A percentile compares a stretch with the other conserved stretches of the same genome.
These are phyloP conservation scores for Trichoderma polysporum DNA, from an alignment of 2,329 filamentous ascomycete genomes.

Conservation along the genomic window DNA sequence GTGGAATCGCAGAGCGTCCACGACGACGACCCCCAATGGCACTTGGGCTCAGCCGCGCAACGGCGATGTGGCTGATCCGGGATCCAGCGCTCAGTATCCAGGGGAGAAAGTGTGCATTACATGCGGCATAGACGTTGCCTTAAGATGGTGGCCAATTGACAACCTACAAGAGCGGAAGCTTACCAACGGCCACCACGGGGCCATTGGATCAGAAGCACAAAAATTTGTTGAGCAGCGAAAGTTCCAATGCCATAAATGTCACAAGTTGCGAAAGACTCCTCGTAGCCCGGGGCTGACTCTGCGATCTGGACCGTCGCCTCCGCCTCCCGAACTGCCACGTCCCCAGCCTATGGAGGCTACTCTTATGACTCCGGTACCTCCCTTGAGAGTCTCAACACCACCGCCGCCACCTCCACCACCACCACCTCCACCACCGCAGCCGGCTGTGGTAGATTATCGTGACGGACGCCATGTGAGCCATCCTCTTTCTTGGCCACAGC, in stretches of 20 bases:
- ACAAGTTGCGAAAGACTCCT: conserved; percentile 50
- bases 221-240: conserved; percentile 60
- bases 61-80: conserved; percentile 30
- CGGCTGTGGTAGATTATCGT: conserved; percentile 29
- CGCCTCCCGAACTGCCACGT: conserved; percentile 13
- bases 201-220: conserved; percentile 54
- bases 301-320: conserved; percentile 9
- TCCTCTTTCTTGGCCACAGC: conserved; percentile 30
- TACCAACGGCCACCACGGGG: conserved; percentile 51
- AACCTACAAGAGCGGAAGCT: conserved; percentile 51
- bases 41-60: conserved; percentile 26
- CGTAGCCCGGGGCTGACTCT: conserved; percentile 7
- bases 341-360: conserved; percentile 21
- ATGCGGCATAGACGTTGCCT: conserved; percentile 69
- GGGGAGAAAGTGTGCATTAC: conserved; percentile 61
- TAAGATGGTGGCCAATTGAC: conserved; percentile 68
- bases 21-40: conserved; percentile 40
- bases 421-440: conserved; percentile 30
- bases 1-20: conserved; percentile 56
- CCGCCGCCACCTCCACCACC: conserved; percentile 30
- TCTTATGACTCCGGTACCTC: conserved; percentile 26
- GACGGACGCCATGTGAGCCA: conserved; percentile 24
- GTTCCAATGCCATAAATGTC: conserved; percentile 76
- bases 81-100: conserved; percentile 35
- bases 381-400: conserved; percentile 33